phyloP scores from a whole-genome alignment of 495 filamentous ascomycete genomes.

The Penicillium desertorum region DNA sequence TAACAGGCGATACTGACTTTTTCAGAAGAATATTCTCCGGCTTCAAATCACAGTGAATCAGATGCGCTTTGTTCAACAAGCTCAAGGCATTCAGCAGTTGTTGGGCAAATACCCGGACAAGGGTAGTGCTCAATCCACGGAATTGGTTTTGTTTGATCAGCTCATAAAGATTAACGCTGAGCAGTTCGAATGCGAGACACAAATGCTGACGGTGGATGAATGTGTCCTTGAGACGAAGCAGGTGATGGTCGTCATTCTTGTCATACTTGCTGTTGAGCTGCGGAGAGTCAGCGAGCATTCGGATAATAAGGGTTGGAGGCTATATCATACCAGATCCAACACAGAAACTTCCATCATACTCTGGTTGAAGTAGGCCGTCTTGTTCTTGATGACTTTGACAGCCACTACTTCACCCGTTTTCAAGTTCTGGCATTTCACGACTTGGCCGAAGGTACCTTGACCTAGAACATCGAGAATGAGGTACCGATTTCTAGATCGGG shows the following conservation, averaged over 20 bases:
- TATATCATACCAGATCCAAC: constrained; percentile 74
- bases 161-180: constrained; percentile 98
- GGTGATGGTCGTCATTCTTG: constrained; percentile 98
- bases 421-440: constrained; percentile 98
- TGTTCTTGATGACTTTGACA: constrained; percentile 99
- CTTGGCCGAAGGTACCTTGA: constrained; percentile 99
- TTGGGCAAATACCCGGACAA: constrained; percentile 97
- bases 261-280: constrained; percentile 97
- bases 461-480: constrained; percentile 97
- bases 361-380: constrained; percentile 99
- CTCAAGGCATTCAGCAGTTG: constrained; percentile 91
- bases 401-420: constrained; percentile 98
- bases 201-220: constrained; percentile 98
- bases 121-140: constrained; percentile 92
- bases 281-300: constrained; percentile 2
- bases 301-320: background rate
- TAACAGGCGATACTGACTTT: constrained; percentile 58
- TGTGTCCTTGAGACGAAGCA: constrained; percentile 93
- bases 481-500: constrained; percentile 78
- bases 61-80: constrained; percentile 89
- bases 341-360: constrained; percentile 99
- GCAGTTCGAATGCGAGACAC: constrained; percentile 93
- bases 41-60: constrained; percentile 99
- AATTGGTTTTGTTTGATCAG: constrained; percentile 99
- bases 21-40: constrained; percentile 98